A percentile compares a stretch with the other conserved stretches of the same genome.
phyloP scores from a whole-genome alignment of 306 rosid species.

The Dryas alaskensis region DNA sequence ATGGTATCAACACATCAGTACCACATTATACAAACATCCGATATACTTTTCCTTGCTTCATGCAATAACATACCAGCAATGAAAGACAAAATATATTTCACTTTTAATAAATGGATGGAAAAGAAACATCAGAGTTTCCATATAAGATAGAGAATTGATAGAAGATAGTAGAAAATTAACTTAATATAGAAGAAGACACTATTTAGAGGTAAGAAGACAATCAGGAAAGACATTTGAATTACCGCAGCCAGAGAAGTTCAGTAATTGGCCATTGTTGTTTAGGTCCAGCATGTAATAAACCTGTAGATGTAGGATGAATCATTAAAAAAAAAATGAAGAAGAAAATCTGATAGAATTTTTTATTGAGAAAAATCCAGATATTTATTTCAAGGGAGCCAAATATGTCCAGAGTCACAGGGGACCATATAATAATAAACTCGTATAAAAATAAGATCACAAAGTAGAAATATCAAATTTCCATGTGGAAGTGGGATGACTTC shows the following conservation, averaged over 20 bases:
- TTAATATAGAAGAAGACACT: slow-evolving; percentile 12
- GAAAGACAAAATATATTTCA: not conserved
- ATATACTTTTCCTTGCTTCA: not conserved
- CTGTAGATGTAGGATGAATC: slow-evolving; percentile 35
- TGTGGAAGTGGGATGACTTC: too few species aligned
- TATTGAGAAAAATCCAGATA: too few species aligned
- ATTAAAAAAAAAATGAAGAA: not conserved
- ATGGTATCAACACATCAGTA: not conserved
- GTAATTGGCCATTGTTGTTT: slow-evolving; percentile 51
- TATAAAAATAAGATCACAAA: too few species aligned
- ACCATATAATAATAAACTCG: too few species aligned
- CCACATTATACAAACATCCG: not conserved
- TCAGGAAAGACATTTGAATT: slow-evolving; percentile 28
- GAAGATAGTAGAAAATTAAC: not conserved
- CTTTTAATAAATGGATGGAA: not conserved
- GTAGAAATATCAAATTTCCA: too few species aligned
- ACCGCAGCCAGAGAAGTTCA: slow-evolving; percentile 97
- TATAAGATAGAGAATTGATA: not conserved
- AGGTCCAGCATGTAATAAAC: slow-evolving; percentile 91
- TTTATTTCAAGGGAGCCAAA: too few species aligned
- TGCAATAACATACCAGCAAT: not conserved
- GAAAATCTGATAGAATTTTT: not conserved
- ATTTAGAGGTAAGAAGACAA: slow-evolving; percentile 15
- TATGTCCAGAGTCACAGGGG: too few species aligned
- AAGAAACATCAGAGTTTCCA: not conserved